Conservation (phyloP, 305 asterid species). For the Fraxinus xanthoxyloides region DNA sequence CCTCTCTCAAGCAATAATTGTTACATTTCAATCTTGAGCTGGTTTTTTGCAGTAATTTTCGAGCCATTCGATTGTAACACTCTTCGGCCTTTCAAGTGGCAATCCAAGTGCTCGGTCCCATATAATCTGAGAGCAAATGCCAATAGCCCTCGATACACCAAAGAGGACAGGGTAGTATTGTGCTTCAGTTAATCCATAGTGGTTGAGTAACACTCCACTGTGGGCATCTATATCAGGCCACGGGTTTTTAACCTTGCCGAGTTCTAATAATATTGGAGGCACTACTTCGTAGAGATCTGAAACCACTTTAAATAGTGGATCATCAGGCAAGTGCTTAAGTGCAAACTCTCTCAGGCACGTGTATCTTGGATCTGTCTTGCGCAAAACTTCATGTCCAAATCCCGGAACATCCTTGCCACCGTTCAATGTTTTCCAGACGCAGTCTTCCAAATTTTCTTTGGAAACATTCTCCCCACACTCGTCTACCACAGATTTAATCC, state of each 20-base stretch:
- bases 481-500: slow-evolving; percentile 85
- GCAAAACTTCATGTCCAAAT: not conserved
- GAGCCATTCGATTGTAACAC: slow-evolving; percentile 67
- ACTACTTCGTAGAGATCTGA: not conserved
- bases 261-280: not conserved
- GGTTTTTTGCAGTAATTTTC: slow-evolving; percentile 69
- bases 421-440: slow-evolving; percentile 83
- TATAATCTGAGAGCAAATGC: slow-evolving; percentile 91
- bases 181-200: slow-evolving; percentile 92
- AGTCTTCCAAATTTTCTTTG: slow-evolving; percentile 71
- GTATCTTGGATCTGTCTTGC: slow-evolving; percentile 1
- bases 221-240: slow-evolving; percentile 99
- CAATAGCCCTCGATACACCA: slow-evolving; percentile 90
- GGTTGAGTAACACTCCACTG: slow-evolving; percentile 83
- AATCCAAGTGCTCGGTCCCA: slow-evolving; percentile 73
- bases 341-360: not conserved
- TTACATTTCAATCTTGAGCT: slow-evolving; percentile 30
- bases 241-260: slow-evolving; percentile 53
- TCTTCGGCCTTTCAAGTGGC: slow-evolving; percentile 64
- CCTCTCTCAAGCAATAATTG: not conserved
- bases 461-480: slow-evolving; percentile 89
- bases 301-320: not conserved
- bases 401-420: slow-evolving; percentile 45
- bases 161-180: slow-evolving; percentile 92
- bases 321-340: not conserved